phyloP scores from a whole-genome alignment of 306 rosid genomes.

The Elaeagnus macrophylla region DNA sequence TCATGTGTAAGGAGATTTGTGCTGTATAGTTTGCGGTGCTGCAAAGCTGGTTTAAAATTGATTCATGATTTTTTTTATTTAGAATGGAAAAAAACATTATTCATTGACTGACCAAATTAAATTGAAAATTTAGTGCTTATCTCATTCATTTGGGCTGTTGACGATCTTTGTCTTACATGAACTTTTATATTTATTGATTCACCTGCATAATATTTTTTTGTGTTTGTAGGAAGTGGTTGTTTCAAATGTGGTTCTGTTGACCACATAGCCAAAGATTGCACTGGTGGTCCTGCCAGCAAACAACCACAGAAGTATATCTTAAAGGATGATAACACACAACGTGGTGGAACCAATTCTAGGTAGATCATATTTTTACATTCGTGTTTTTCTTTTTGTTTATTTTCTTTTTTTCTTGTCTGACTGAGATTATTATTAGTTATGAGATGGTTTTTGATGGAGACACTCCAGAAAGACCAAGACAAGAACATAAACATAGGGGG shows the following conservation, averaged over 20 bases:
- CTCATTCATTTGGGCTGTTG: background rate
- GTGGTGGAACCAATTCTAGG: constrained; percentile 40
- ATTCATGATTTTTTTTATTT: background rate
- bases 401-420: constrained; percentile 9
- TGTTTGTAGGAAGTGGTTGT: constrained; percentile 64
- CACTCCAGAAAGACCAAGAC: constrained; percentile 41
- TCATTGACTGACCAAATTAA: no score
- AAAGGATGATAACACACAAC: constrained; percentile 65
- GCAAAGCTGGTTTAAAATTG: background rate
- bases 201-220: background rate
- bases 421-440: constrained; percentile 40
- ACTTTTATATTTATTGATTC: no score
- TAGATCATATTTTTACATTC: no score
- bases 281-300: constrained; percentile 35
- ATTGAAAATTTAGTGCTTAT: no score
- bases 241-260: constrained; percentile 87
- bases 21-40: no score
- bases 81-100: background rate
- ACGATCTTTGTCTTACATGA: background rate
- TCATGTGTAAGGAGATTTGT: no score
- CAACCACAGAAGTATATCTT: constrained; percentile 47
- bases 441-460: constrained; percentile 90
- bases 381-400: background rate
- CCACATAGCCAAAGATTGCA: constrained; percentile 85
- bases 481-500: constrained; percentile 30